Evolutionary conservation across 306 rosid genomes (phyloP).

Genomic region (Castanea mollissima): DNA sequence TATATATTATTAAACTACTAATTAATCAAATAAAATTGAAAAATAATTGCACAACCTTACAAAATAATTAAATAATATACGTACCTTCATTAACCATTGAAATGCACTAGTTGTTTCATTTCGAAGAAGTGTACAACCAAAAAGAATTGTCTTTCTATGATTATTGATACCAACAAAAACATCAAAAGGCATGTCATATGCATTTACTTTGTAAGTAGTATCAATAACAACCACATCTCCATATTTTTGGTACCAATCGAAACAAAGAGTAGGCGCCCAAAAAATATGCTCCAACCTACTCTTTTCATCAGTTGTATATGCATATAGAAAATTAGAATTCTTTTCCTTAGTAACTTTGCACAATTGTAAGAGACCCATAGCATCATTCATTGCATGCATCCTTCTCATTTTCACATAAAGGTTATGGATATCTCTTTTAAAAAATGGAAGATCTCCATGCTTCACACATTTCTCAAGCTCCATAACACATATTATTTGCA

Average conservation of each 20-base stretch:
- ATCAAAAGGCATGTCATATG: not conserved
- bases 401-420: too few species aligned
- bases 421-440: too few species aligned
- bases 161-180: not conserved
- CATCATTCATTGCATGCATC: not conserved
- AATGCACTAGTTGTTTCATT: not conserved
- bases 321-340: too few species aligned
- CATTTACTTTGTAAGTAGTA: not conserved
- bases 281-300: not conserved
- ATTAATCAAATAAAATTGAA: too few species aligned
- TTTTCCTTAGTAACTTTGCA: not conserved
- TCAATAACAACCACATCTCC: not conserved
- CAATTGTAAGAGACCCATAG: not conserved
- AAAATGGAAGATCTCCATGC: too few species aligned
- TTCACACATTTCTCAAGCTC: too few species aligned
- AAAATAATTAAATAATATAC: too few species aligned
- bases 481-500: too few species aligned
- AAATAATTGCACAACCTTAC: not conserved
- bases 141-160: not conserved
- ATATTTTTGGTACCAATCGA: not conserved
- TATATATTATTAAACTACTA: too few species aligned
- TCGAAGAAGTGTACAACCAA: not conserved
- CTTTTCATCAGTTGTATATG: not conserved
- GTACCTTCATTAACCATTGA: not conserved
- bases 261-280: not conserved